phyloP scores from a whole-genome alignment of 2,329 filamentous ascomycete genomes.

The Fonsecaea pedrosoi region DNA sequence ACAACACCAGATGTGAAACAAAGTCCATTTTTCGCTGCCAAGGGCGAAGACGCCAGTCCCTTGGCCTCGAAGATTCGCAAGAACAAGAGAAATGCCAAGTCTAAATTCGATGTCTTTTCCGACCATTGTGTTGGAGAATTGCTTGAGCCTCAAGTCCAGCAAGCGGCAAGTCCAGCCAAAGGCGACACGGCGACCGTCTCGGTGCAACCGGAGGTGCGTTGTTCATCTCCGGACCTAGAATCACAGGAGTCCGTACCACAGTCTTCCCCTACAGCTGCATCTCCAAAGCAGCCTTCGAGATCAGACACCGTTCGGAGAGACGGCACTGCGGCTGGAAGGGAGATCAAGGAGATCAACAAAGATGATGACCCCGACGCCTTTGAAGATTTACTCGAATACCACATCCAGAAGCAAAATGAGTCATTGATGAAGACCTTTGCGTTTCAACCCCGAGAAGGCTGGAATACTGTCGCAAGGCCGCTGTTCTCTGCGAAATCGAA shows the following conservation, averaged over 20 bases:
- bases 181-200: background rate
- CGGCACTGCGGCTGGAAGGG: slow-evolving; percentile 1
- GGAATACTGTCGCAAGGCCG: background rate
- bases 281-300: background rate
- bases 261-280: slow-evolving; percentile 32
- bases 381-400: slow-evolving; percentile 46
- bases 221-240: slow-evolving; percentile 25
- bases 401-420: slow-evolving; percentile 48
- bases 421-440: slow-evolving; percentile 47
- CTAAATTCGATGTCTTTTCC: slow-evolving; percentile 58
- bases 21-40: slow-evolving; percentile 58
- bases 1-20: slow-evolving; percentile 46
- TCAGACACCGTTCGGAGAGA: background rate
- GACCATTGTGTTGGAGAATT: slow-evolving; percentile 59
- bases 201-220: background rate
- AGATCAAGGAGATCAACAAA: slow-evolving; percentile 30
- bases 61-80: slow-evolving; percentile 46
- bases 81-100: slow-evolving; percentile 52
- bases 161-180: slow-evolving; percentile 34
- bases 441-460: slow-evolving; percentile 38
- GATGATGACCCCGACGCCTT: slow-evolving; percentile 41
- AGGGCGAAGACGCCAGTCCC: slow-evolving; percentile 47
- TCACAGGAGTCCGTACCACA: slow-evolving; percentile 30
- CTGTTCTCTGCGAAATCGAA: background rate
- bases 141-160: slow-evolving; percentile 49